Base-by-base conservation (phyloP, 257 asterid species). In the Petunia secreta region DNA sequence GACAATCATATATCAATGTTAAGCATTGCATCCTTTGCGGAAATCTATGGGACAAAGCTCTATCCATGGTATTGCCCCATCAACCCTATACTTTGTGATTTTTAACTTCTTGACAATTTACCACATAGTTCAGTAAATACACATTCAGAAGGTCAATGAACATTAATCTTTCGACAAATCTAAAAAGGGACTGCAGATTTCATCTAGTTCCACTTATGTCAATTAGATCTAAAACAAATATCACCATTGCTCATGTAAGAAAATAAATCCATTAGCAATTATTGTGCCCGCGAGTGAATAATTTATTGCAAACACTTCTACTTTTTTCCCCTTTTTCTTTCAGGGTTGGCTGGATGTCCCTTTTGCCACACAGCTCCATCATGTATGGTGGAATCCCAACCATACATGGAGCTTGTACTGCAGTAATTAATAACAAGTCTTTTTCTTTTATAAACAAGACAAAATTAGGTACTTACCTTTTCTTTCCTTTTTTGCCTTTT, bases 1-100 rank as follows among this genome's bases (percentile, higher is more conserved):
- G 37, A 58, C 16, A 62, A 62, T 62, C n/a, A 58, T 58, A 58
- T 16, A 58, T 58, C 63, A 58, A 58, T 15, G 5, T 69, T 44
- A 16, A 68, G 40, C 15, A 4, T 40, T 68, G 76, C 41, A 68
- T 71, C 25, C 60, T 25, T 46, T 1, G 1, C 8, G 25, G 77
- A 71, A 5, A 25, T 34, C 16, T 25, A 71, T 25, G 34, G 60
- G 77, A 10, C 77, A 71, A 48, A 71, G 77, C 60, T 71, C 59
- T 46, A 69, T 48, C 6, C 77, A 71, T 25, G 25, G 34, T 25
- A 46, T 34, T 48, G 57, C 43, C 48, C 77, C 16, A 10, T 71
- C 60, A 10, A 16, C 36, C 59, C 59, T 48, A 25, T 25, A 55
- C 77, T 69, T 48, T 1, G 10, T 46, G 43, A 69, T 71, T 34